phyloP scores from a whole-genome alignment of 352 stramenopile species.

The Globisporangium viniferum region DNA sequence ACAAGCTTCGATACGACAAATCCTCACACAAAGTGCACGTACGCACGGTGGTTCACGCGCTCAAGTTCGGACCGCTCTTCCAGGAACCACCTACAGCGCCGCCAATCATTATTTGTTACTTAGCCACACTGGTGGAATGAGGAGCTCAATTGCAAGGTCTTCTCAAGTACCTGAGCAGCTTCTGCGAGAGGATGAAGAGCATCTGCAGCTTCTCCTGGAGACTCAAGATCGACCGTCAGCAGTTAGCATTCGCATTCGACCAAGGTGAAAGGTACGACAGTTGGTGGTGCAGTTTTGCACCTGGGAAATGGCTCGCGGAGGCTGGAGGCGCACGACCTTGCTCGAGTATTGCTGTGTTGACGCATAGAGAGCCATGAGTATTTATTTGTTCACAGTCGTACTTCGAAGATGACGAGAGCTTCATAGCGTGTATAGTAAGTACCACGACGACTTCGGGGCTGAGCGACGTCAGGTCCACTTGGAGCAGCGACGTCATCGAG shows the following conservation, averaged over 20 bases:
- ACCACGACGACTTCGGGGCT: slow-evolving; percentile 23
- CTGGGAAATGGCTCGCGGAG: slow-evolving; percentile 15
- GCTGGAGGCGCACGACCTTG: slow-evolving; percentile 23
- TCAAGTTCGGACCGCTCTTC: slow-evolving; percentile 24
- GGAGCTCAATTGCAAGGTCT: neutral
- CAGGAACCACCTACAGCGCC: slow-evolving; percentile 22
- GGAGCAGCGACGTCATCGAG: slow-evolving; percentile 30
- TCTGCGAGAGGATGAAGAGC: slow-evolving; percentile 37
- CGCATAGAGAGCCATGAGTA: neutral
- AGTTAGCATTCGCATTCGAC: neutral
- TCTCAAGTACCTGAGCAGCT: slow-evolving; percentile 24
- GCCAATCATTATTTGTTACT: neutral
- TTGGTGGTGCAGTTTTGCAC: neutral
- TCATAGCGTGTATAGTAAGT: neutral
- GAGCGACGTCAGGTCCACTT: slow-evolving; percentile 27
- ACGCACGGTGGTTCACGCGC: slow-evolving; percentile 27
- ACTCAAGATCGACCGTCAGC: neutral
- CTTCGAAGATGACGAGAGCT: neutral
- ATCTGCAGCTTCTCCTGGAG: slow-evolving; percentile 35
- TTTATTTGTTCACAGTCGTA: neutral
- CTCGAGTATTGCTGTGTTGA: slow-evolving; percentile 23
- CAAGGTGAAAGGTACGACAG: neutral
- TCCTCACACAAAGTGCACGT: neutral
- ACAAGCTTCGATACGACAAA: neutral
- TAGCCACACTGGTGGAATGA: neutral